Evolutionary conservation across 2,329 filamentous ascomycete species (phyloP).

Genomic region (Fusarium sp.): DNA sequence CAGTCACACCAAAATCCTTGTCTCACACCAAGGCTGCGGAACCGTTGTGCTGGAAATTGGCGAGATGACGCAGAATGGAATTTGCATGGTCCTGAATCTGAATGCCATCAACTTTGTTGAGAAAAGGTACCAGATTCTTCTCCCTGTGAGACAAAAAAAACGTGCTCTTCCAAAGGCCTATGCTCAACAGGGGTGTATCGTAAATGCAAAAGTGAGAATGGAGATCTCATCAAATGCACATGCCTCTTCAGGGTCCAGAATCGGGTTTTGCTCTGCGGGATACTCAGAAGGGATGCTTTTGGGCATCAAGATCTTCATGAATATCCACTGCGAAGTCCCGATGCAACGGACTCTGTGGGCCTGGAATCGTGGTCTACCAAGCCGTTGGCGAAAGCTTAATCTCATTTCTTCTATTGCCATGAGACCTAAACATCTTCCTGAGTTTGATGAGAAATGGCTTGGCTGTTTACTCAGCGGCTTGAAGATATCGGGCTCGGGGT

Average conservation of each 20-base stretch:
- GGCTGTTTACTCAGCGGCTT: too few relatives aligned
- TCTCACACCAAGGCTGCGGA: slow-evolving; percentile 16
- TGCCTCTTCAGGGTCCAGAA: background rate
- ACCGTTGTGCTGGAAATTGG: slow-evolving; percentile 36
- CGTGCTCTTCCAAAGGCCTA: background rate
- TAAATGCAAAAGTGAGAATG: background rate
- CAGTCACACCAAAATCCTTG: slow-evolving; percentile 6
- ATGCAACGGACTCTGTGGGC: slow-evolving; percentile 20
- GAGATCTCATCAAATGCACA: slow-evolving; percentile 7
- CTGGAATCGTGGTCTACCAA: slow-evolving; percentile 1
- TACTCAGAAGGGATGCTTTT: background rate
- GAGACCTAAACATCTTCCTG: too few relatives aligned
- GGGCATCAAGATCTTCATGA: slow-evolving; percentile 33
- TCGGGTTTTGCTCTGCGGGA: background rate
- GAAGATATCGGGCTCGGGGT: slow-evolving; percentile 1
- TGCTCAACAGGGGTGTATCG: background rate
- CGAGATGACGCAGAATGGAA: slow-evolving; percentile 23
- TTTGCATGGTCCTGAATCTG: background rate
- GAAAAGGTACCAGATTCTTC: background rate
- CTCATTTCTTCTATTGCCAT: background rate
- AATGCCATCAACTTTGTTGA: background rate
- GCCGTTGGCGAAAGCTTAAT: slow-evolving; percentile 34
- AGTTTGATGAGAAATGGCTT: background rate
- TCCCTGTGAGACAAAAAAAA: slow-evolving; percentile 16
- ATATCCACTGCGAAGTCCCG: slow-evolving; percentile 13